Percentiles rank a stretch among this genome's conserved stretches.
Evolutionary conservation across 768 basidiomycete genomes (phyloP).

Genomic region (Hygrophorus russula): DNA sequence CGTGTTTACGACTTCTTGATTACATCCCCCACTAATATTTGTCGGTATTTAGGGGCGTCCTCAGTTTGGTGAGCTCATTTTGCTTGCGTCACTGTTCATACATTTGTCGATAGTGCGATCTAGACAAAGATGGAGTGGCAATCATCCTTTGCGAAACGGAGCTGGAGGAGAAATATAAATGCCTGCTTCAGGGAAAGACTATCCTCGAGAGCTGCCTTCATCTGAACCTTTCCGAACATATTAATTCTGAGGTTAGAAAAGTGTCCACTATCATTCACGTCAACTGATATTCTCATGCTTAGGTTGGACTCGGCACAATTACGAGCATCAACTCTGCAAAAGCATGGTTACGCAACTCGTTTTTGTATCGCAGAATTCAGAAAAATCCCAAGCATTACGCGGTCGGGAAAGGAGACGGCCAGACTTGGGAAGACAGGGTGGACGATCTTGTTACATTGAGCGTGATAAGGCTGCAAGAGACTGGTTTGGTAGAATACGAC

Average conservation of each 20-base stretch:
- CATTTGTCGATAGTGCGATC: conserved; percentile 2
- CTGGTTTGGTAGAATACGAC: conserved; percentile 44
- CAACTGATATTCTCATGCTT: no score
- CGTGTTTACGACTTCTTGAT: conserved; percentile 13
- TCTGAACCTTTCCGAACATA: conserved; percentile 73
- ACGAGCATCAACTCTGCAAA: conserved; percentile 57
- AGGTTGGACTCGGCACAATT: conserved; percentile 72
- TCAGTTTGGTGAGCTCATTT: conserved; percentile 57
- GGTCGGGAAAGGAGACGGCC: conserved; percentile 39
- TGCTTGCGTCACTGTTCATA: neutral
- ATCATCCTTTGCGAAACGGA: conserved; percentile 73
- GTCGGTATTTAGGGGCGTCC: conserved; percentile 56
- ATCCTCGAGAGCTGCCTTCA: conserved; percentile 83
- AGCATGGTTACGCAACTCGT: conserved; percentile 76
- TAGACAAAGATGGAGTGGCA: conserved; percentile 76
- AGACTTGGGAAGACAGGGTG: conserved; percentile 60
- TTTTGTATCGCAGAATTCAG: conserved; percentile 77
- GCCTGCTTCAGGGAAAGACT: conserved; percentile 59
- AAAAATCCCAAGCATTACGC: conserved; percentile 76
- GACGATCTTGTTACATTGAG: conserved; percentile 67
- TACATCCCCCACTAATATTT: neutral
- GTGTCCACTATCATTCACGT: no score
- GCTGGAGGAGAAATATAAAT: conserved; percentile 60
- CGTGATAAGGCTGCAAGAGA: conserved; percentile 46
- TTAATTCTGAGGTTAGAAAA: conserved; percentile 68